Evolutionary conservation across 164 flowering plant species (phyloP), one percentile per base, ranked within the genome.

Genomic region (Vitis rupestris): DNA sequence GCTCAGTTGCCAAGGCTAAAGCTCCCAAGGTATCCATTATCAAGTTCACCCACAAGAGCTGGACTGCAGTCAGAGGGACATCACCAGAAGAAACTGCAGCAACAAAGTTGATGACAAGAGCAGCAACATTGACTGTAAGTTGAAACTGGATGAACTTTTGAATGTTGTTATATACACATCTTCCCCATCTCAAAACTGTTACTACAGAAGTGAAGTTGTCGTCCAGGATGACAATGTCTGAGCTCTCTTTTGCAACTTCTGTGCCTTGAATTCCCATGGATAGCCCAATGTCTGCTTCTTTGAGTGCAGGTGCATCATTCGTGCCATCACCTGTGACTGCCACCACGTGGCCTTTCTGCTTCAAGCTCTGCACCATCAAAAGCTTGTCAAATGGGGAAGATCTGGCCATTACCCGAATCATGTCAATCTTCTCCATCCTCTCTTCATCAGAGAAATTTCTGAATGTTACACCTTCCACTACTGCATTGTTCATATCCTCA

Each of bases 91-190:
- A 79, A 47, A 76, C 74, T 0, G 84, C 82, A 9, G 81, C 83
- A 15, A 75, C 73, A 12, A 82, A 72, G 73, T 81, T 82, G 66
- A 83, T 76, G 8, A 44, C 74, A 9, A 81, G 78, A 14, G 83
- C 83, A 11, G 82, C 83, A 30, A 78, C 76, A 68, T 79, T 83
- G 3, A 79, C 82, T 3, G 88, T 85, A 57, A 85, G 84, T 55
- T 78, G 84, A 67, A 82, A 85, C 61, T 85, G 86, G 53, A 82
- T 74, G 77, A 82, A 83, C 65, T 81, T 83, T 59, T 85, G 86
- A 31, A 84, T 77, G 77, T 80, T 84, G 75, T 61, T 78, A 65
- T 74, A 80, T 1, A 78, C 81, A 67, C 80, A 70, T 65, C 84
- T 71, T 8, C 85, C 85, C 88, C 85, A 82, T 54, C 68, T 77